Base-by-base conservation (phyloP, 2,329 filamentous ascomycete genomes). In the Coniochaeta sp. region DNA sequence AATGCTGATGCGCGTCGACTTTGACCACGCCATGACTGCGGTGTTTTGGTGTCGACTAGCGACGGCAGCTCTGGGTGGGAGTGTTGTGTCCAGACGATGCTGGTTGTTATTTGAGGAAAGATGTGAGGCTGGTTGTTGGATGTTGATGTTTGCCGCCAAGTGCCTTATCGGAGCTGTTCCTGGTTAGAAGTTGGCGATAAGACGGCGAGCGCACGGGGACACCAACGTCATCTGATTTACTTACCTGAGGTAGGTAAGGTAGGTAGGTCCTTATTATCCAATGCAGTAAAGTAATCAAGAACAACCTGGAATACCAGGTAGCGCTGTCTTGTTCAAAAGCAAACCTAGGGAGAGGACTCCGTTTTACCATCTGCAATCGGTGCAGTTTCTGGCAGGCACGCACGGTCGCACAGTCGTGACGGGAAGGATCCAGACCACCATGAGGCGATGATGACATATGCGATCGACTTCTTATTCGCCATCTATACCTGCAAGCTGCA, bases 1-100 rank as follows among this genome's bases (percentile, higher is more conserved):
- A 68, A 96, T 86, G 71, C 88, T 81, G 67, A 99, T 97, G 68
- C 92, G 85, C 62, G 86, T 89, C 59, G 87, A 88, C 71, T 99
- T 99, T 65, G 91, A 95, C 78, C 92, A 87, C 58, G 80, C 87
- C 90, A 95, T 95, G 58, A 53, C 67, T 60, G 55, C 32, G 50
- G 45, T 24, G 13, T 12, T 26, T 20, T 16, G n/a, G 12, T 31
- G 45, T 47, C n/a, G 28, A 47, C 45, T 8, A 47, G 28, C 27
- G 26, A 42, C 38, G 9, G 18, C 38, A 12, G 9, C 10, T 42
- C 3, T 2, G 18, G 12, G 38, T 26, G 20, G n/a, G n/a, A n/a
- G 14, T n/a, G 38, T 18, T 26, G n/a, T 24, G 38, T 24, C n/a
- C 5, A 26, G 38, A 14, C 38, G 38, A 7, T n/a, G n/a, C 38